phyloP scores from a whole-genome alignment of 129 eudicot genomes.

The Arctium lappa region DNA sequence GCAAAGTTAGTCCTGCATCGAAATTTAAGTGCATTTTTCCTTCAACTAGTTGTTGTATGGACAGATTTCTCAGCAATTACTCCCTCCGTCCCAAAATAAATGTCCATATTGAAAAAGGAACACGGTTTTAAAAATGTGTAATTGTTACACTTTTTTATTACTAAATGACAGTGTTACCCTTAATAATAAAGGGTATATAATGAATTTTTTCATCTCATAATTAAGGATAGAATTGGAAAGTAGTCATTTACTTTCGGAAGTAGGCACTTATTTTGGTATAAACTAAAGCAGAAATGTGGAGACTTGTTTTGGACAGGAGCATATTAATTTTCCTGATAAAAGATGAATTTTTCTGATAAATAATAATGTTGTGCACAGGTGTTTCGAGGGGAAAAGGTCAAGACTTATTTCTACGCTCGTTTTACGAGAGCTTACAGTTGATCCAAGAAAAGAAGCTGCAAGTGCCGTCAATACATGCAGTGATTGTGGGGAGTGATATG shows the following conservation, averaged over 20 bases:
- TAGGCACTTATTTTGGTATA: background rate
- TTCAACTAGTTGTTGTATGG: too few species aligned
- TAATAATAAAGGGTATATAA: background rate
- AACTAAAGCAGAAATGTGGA: background rate
- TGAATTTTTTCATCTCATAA: background rate
- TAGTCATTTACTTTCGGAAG: too few species aligned
- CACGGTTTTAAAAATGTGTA: background rate
- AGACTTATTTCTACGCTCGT: constrained; percentile 69
- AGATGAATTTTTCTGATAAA: background rate
- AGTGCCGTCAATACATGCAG: constrained; percentile 75
- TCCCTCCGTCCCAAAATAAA: too few species aligned
- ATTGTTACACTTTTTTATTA: background rate
- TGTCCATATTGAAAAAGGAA: too few species aligned
- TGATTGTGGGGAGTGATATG: constrained; percentile 74
- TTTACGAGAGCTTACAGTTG: constrained; percentile 62
- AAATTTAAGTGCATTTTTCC: too few species aligned
- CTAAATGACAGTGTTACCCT: background rate
- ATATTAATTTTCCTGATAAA: background rate
- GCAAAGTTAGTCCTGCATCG: too few species aligned
- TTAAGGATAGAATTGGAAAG: background rate
- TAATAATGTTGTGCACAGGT: constrained; percentile 48
- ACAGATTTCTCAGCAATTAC: too few species aligned
- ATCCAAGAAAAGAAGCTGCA: constrained; percentile 59
- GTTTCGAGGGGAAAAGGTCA: constrained; percentile 94
- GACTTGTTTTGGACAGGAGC: background rate